Evolutionary conservation across 257 asterid species (phyloP).

Genomic region (Buddleja alternifolia): DNA sequence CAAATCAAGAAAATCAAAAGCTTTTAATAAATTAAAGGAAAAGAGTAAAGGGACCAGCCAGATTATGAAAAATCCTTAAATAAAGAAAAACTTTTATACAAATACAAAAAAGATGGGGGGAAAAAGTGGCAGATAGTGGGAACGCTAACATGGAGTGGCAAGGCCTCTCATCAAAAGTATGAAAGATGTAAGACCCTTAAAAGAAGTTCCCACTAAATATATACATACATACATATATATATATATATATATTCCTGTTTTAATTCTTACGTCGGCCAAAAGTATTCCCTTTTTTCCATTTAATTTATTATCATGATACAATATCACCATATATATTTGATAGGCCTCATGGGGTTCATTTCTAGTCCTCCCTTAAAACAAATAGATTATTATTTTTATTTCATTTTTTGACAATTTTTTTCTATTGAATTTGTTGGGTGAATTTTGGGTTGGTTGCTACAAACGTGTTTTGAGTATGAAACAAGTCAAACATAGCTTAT

Average conservation of each 20-base stretch:
- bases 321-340: conserved; percentile 28
- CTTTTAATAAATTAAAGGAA: neutral
- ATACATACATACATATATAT: too few relatives aligned
- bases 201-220: conserved; percentile 77
- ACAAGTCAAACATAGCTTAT: neutral
- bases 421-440: neutral
- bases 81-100: conserved; percentile 7
- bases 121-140: conserved; percentile 40
- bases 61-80: neutral
- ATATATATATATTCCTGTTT: too few relatives aligned
- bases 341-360: conserved; percentile 16
- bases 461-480: neutral
- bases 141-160: conserved; percentile 48
- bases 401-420: neutral
- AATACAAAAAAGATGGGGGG: conserved; percentile 27
- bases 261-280: conserved; percentile 82
- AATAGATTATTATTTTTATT: too few relatives aligned
- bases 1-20: conserved; percentile 19
- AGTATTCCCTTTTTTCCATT: conserved; percentile 31
- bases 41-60: conserved; percentile 17
- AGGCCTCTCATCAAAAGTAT: conserved; percentile 49
- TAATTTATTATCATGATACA: conserved; percentile 23
- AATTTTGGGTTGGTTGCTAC: neutral
- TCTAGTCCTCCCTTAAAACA: neutral
- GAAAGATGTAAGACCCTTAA: conserved; percentile 57